Percentiles rank a stretch among this genome's conserved stretches.
phyloP scores from a whole-genome alignment of 2,329 filamentous ascomycete genomes.

The Cladophialophora bantiana region DNA sequence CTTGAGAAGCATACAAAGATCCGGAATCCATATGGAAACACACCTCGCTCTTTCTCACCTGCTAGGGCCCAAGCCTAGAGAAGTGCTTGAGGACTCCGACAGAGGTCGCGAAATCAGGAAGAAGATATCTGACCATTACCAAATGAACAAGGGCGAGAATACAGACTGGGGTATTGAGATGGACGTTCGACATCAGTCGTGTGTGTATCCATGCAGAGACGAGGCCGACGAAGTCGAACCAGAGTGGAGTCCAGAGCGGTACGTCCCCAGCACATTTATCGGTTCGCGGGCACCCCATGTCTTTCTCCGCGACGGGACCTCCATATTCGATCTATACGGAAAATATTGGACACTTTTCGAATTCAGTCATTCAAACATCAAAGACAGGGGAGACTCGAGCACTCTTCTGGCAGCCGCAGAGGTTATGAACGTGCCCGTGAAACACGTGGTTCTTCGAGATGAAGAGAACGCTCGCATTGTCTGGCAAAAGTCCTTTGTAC shows the following conservation, averaged over 20 bases:
- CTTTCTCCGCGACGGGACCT: constrained; percentile 25
- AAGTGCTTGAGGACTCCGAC: constrained; percentile 12
- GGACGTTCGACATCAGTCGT: constrained; percentile 35
- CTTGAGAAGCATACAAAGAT: constrained; percentile 40
- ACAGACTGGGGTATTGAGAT: constrained; percentile 38
- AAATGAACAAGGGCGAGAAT: constrained; percentile 25
- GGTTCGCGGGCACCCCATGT: constrained; percentile 15
- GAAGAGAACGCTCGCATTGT: constrained; percentile 14
- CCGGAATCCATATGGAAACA: constrained; percentile 36
- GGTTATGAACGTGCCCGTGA: not conserved
- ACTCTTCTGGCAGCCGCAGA: not conserved
- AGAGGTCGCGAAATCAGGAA: constrained; percentile 5
- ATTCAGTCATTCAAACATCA: not conserved
- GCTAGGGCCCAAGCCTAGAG: no score
- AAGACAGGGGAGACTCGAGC: no score
- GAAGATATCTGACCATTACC: constrained; percentile 7
- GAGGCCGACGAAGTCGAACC: not conserved
- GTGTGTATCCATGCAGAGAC: constrained; percentile 5
- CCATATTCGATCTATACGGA: constrained; percentile 29
- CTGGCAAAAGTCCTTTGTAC: constrained; percentile 19
- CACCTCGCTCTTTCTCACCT: constrained; percentile 32
- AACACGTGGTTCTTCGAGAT: not conserved
- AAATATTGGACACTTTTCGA: constrained; percentile 22
- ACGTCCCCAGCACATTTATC: not conserved
- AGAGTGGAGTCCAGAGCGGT: not conserved